Evolutionary conservation across 768 basidiomycete species (phyloP).

Genomic region (Dacryopinax primogenitus): DNA sequence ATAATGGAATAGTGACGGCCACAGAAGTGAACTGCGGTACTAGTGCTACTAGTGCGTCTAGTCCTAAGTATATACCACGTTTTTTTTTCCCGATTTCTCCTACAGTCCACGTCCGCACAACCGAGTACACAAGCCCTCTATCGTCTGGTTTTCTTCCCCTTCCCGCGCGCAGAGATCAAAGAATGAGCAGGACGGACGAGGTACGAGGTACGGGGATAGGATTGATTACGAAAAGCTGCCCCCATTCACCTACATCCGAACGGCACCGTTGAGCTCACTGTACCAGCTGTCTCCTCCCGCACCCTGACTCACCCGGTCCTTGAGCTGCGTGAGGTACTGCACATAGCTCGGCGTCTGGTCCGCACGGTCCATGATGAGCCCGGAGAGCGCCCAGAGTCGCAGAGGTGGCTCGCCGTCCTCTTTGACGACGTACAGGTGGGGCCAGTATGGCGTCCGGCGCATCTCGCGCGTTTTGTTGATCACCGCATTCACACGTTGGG

Average conservation of each 20-base stretch:
- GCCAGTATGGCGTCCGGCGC: slow-evolving; percentile 83
- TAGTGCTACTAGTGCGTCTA: no score
- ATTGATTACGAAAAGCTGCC: slow-evolving; percentile 1
- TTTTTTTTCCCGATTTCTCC: not conserved
- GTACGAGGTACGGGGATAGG: no score
- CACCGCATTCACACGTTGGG: slow-evolving; percentile 87
- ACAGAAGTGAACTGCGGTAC: no score
- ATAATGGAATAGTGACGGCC: no score
- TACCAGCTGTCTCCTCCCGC: slow-evolving; percentile 1
- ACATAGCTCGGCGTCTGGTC: slow-evolving; percentile 93
- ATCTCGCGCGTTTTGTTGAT: slow-evolving; percentile 90
- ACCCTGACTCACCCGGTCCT: slow-evolving; percentile 58
- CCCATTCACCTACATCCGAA: not conserved
- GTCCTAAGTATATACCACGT: not conserved
- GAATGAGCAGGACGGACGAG: no score
- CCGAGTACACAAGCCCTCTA: not conserved
- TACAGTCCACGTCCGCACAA: not conserved
- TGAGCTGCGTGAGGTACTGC: slow-evolving; percentile 79
- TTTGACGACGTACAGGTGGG: slow-evolving; percentile 91
- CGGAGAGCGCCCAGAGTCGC: slow-evolving; percentile 87
- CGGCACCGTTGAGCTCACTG: not conserved
- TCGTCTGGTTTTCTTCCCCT: not conserved
- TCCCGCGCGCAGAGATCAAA: slow-evolving; percentile 1
- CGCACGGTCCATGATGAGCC: slow-evolving; percentile 88
- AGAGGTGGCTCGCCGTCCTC: slow-evolving; percentile 94